Percentiles rank a stretch among this genome's conserved stretches.
phyloP scores from a whole-genome alignment of 2,329 filamentous ascomycete species.

The Aspergillus sp. region DNA sequence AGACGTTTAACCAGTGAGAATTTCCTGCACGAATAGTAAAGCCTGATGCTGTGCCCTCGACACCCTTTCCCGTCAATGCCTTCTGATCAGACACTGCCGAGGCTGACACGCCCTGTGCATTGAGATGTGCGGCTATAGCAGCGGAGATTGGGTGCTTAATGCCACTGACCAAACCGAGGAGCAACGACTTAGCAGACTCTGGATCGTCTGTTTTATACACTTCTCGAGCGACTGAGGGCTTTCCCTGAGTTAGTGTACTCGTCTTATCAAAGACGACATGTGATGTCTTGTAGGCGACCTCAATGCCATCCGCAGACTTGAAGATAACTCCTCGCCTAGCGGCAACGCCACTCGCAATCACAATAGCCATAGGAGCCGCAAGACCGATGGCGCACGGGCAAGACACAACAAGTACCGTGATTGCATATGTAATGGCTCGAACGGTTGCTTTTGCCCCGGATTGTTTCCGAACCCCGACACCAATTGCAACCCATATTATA shows the following conservation, averaged over 20 bases:
- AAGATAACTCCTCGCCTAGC: slow-evolving; percentile 62
- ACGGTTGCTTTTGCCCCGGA: too few species aligned
- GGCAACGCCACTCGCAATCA: slow-evolving; percentile 62
- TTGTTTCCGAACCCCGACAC: too few species aligned
- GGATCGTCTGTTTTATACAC: slow-evolving; percentile 7
- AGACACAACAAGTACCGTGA: too few species aligned
- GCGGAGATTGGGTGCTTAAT: slow-evolving; percentile 49
- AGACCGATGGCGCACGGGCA: slow-evolving; percentile 73
- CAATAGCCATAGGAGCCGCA: slow-evolving; percentile 71
- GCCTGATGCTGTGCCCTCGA: slow-evolving; percentile 16
- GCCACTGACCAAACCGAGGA: slow-evolving; percentile 37
- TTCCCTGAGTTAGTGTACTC: slow-evolving; percentile 56
- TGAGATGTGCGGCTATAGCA: slow-evolving; percentile 42
- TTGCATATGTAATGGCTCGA: too few species aligned
- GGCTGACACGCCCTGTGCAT: slow-evolving; percentile 7
- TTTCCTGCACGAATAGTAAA: slow-evolving; percentile 21
- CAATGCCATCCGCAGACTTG: slow-evolving; percentile 59
- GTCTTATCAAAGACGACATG: slow-evolving; percentile 78
- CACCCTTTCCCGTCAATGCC: slow-evolving; percentile 24
- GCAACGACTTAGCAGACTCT: slow-evolving; percentile 7
- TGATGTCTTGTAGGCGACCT: slow-evolving; percentile 53
- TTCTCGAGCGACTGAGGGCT: slow-evolving; percentile 30
- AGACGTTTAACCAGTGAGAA: slow-evolving; percentile 30
- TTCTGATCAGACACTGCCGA: slow-evolving; percentile 15
- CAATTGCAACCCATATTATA: too few species aligned